phyloP scores from a whole-genome alignment of 805 yeast genomes.

The Candida alai region DNA sequence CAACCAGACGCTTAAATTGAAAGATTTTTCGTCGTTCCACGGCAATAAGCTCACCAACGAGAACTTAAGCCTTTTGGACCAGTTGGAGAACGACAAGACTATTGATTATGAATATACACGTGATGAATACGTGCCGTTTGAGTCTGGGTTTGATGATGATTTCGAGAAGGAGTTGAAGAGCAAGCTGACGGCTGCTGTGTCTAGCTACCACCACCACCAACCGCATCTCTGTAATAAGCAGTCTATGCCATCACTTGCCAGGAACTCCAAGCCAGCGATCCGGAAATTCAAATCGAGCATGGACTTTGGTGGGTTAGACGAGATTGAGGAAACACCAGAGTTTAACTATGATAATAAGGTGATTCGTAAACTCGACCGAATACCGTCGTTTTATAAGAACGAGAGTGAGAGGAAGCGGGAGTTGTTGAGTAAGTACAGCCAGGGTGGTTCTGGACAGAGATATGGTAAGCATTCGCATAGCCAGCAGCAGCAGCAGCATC shows the following conservation, averaged over 20 bases:
- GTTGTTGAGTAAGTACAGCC: constrained; percentile 30
- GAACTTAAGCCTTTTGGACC: constrained; percentile 16
- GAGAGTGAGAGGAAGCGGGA: constrained; percentile 20
- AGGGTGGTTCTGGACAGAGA: too few species aligned
- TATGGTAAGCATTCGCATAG: constrained; percentile 11
- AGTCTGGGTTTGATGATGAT: constrained; percentile 31
- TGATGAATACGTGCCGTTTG: constrained; percentile 36
- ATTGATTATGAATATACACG: constrained; percentile 33
- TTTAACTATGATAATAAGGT: constrained; percentile 33
- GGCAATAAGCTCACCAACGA: constrained; percentile 9
- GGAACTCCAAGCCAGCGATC: constrained; percentile 7
- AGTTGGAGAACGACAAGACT: constrained; percentile 30
- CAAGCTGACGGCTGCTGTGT: neutral
- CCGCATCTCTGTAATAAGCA: constrained; percentile 4
- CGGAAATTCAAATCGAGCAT: constrained; percentile 32
- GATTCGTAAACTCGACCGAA: constrained; percentile 35
- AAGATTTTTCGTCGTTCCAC: constrained; percentile 21
- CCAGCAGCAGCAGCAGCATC: too few species aligned
- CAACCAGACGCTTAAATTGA: constrained; percentile 24
- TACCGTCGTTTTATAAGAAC: constrained; percentile 36
- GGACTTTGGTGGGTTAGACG: constrained; percentile 19
- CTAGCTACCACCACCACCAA: neutral
- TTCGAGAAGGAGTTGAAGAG: constrained; percentile 8
- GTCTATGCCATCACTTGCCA: constrained; percentile 6
- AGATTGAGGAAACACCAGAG: constrained; percentile 18